Percentiles rank a stretch among this genome's conserved stretches.
These are phyloP conservation scores for Blastobotrys apis DNA, from an alignment of 1,139 yeast species.

Conservation along the genomic window DNA sequence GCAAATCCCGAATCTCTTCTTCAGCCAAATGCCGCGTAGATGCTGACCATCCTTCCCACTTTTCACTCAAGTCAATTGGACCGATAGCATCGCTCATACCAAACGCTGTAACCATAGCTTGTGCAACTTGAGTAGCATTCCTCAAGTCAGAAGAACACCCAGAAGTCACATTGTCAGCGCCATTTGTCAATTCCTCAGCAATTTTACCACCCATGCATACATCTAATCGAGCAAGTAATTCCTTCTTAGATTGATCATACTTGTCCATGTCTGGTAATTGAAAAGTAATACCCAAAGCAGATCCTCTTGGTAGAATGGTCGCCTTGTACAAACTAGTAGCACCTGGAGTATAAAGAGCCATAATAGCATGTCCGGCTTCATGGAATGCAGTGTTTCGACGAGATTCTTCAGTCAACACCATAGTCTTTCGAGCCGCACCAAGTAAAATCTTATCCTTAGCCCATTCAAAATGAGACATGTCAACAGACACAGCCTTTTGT, in stretches of 20 bases:
- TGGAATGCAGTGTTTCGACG: conserved; percentile 94
- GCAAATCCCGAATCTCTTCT: conserved; percentile 74
- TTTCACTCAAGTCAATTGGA: conserved; percentile 76
- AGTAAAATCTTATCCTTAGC: conserved; percentile 95
- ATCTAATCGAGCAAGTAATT: conserved; percentile 86
- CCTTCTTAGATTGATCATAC: conserved; percentile 84
- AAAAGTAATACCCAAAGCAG: conserved; percentile 94
- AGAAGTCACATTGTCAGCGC: conserved; percentile 86
- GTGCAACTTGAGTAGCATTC: conserved; percentile 86
- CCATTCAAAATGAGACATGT: conserved; percentile 94
- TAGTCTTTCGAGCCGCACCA: conserved; percentile 97
- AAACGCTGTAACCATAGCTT: conserved; percentile 94
- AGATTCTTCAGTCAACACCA: conserved; percentile 95
- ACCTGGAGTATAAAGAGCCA: conserved; percentile 94
- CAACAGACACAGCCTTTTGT: conserved; percentile 82
- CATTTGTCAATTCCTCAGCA: conserved; percentile 91
- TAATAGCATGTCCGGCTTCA: conserved; percentile 98
- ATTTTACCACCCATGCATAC: conserved; percentile 99
- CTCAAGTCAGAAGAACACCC: conserved; percentile 92
- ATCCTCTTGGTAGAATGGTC: conserved; percentile 92
- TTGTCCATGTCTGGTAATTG: conserved; percentile 98
- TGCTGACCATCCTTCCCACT: conserved; percentile 94
- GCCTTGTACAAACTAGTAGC: conserved; percentile 97
- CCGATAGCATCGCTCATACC: conserved; percentile 97
- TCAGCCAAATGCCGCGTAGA: conserved; percentile 86